Evolutionary conservation across 306 rosid species (phyloP), one percentile per base, ranked within the genome.

Genomic region (Quercus parvula): DNA sequence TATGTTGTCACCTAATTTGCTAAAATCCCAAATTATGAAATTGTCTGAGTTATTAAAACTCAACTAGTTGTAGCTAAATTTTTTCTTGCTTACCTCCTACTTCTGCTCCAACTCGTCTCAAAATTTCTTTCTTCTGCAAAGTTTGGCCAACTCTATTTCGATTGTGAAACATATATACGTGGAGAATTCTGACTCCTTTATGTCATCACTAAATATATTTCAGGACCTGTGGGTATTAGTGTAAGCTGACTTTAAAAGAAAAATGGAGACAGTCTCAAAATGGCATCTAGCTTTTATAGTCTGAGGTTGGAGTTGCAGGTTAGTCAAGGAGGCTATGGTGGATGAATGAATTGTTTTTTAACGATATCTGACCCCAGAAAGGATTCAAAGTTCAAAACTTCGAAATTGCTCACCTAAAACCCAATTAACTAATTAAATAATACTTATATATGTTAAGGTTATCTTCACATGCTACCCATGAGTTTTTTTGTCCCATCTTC

Each of bases 391-490:
- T 14, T 74, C 75, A 15, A 56, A 68, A 31, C 59, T 78, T 81
- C 78, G 81, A 62, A 74, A 70, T 46, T 61, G n/a, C 58, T 59
- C 56, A 76, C 71, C 74, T 31, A 84, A 78, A 73, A 8, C 27
- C 52, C 8, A 14, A 81, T 67, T 75, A 38, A 57, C 41, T 67
- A 46, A 75, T 41, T 41, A 41, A 8, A 0, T 41, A 8, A 2
- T 41, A 41, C 44, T 2, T 41, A 8, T 2, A 41, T 38, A 38
- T 38, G 2, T 7, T 6, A 58, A 67, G 62, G 6, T 10, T 28
- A 71, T 9, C 5, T 18, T 28, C 22, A 58, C 64, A 22, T 22
- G 64, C 4, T 22, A 58, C 13, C 11, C 30, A 22, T 22, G 64
- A 9, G 4, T 58, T 10, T 3, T 20, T 58, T 58, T 58, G 14